Evolutionary conservation across 441 rosid species (phyloP), one percentile per base, ranked within the genome.

Genomic region (Isatis lusitanica): DNA sequence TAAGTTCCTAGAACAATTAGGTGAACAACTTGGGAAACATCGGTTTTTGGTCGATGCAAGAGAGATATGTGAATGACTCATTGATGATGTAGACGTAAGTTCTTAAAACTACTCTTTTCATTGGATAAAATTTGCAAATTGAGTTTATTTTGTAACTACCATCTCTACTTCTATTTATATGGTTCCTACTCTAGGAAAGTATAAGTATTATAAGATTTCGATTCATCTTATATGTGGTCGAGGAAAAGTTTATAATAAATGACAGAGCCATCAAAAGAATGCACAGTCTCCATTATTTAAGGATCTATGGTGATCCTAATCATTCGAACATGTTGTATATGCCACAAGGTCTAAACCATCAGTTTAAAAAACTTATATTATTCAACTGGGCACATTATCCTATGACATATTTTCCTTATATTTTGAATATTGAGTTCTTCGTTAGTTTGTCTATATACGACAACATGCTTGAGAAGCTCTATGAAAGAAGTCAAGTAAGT

Each of bases 391-490:
- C 0, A 0, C 5, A 47, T 16, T 47, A 3, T 47, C 24, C 52
- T 9, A 47, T 47, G 52, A 47, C 26, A 16, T 47, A 11, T 8
- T 16, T 47, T 24, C 52, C 52, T 36, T 36, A 10, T 8, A 36
- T 36, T 8, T 7, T 57, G 3, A 3, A 1, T 4, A 17, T 13
- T 21, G 3, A 60, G 8, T 39, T 39, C 28, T 6, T 48, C 28
- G 28, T 47, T 10, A 9, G 17, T 0, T 0, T 18, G 21, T 7
- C 0, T 0, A 26, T 62, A 52, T 4, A 2, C 0, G 0, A 1
- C 2, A 62, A 24, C 66, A 62, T 42, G n/a, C 66, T 62, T 43
- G 11, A 39, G 50, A 61, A 60, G 28, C 12, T 60, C 17, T 60
- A 47, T 47, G 33, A 60, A 10, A 35, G 50, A 40, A 47, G 2